Conservation (phyloP, 306 rosid species). For the Benincasa hispida region DNA sequence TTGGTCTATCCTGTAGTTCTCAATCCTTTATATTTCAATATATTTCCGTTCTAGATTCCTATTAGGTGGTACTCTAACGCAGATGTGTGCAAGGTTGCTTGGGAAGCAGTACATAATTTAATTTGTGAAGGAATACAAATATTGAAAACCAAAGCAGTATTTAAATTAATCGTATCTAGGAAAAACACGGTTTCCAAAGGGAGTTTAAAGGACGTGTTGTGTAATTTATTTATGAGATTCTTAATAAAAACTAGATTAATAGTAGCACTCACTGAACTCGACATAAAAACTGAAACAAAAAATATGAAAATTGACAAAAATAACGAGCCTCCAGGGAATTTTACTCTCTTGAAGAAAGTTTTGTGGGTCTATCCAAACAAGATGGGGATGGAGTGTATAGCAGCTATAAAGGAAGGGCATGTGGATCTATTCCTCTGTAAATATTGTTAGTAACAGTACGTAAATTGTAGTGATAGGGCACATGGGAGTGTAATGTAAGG, state of each 20-base stretch:
- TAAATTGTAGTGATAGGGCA: not conserved
- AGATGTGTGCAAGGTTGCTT: constrained; percentile 49
- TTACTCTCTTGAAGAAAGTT: not conserved
- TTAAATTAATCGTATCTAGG: constrained; percentile 33
- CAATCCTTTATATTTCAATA: no score
- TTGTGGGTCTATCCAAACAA: not conserved
- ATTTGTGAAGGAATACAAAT: constrained; percentile 56
- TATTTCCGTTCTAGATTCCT: no score
- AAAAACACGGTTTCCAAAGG: constrained; percentile 12
- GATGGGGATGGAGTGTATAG: no score
- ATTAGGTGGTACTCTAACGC: no score
- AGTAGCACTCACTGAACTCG: no score
- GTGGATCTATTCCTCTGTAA: not conserved
- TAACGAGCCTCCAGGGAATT: not conserved
- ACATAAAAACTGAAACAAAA: no score
- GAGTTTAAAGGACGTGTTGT: not conserved
- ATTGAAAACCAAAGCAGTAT: constrained; percentile 22
- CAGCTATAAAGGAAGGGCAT: not conserved
- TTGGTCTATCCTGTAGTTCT: no score
- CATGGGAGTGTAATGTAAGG: not conserved
- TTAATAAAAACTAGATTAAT: not conserved
- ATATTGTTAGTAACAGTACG: not conserved
- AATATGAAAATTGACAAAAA: not conserved
- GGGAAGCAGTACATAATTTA: constrained; percentile 50
- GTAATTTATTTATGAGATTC: not conserved